Evolutionary conservation across 768 basidiomycete genomes (phyloP).

Genomic region (Leccinum rimulosum): DNA sequence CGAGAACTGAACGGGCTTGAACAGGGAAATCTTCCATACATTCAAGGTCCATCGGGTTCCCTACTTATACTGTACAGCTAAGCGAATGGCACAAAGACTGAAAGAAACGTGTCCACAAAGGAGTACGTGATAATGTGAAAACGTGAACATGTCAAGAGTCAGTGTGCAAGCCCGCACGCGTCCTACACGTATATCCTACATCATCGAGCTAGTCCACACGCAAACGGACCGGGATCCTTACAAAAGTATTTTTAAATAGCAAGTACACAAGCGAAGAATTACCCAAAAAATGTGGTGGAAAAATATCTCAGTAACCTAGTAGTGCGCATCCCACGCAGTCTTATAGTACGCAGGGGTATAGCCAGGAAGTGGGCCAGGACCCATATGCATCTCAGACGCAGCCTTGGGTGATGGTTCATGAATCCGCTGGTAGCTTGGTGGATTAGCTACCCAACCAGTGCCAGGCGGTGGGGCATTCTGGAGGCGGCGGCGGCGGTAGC

Average conservation of each 20-base stretch:
- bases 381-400: conserved; percentile 29
- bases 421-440: conserved; percentile 22
- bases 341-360: conserved; percentile 19
- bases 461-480: conserved; percentile 1
- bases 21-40: too few species aligned
- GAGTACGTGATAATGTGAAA: too few species aligned
- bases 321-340: conserved; percentile 27
- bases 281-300: not conserved
- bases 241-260: not conserved
- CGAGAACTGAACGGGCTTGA: too few species aligned
- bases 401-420: conserved; percentile 28
- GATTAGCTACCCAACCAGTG: conserved; percentile 5
- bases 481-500: conserved; percentile 13
- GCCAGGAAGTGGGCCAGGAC: conserved; percentile 4
- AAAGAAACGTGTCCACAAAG: too few species aligned
- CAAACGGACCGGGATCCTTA: too few species aligned
- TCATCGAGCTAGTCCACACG: too few species aligned
- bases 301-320: conserved; percentile 2
- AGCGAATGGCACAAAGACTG: too few species aligned
- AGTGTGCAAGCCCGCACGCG: too few species aligned
- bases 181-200: too few species aligned
- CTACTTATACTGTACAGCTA: too few species aligned
- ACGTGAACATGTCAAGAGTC: too few species aligned
- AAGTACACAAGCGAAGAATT: not conserved
- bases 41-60: too few species aligned